Conservation (phyloP, 176 grass and related monocot species). For the Tuctoria greenei region DNA sequence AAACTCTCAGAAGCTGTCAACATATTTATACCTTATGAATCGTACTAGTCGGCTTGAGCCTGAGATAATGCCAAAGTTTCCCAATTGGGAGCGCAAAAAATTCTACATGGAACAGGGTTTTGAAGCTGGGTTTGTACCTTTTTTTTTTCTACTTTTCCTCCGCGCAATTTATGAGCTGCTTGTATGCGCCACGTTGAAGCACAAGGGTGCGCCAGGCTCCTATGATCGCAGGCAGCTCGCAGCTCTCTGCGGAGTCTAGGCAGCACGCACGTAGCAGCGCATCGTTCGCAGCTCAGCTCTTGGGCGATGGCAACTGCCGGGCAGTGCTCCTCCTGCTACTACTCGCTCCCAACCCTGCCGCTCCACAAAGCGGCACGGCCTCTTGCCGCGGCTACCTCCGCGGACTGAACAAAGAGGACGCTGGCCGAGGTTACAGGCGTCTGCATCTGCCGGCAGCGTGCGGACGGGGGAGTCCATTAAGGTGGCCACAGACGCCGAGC, state of each 20-base stretch:
- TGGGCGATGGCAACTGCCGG: slow-evolving; percentile 13
- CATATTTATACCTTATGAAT: neutral
- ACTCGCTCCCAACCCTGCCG: slow-evolving; percentile 11
- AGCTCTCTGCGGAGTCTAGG: neutral
- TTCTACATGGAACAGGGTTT: too few relatives aligned
- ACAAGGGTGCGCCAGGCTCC: neutral
- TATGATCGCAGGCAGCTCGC: neutral
- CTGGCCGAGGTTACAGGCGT: slow-evolving; percentile 18
- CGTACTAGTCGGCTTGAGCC: neutral
- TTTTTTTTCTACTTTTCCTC: neutral
- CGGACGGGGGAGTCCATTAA: slow-evolving; percentile 42
- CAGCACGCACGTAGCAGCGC: too few relatives aligned
- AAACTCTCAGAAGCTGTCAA: neutral
- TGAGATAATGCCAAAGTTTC: neutral
- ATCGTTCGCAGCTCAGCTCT: neutral
- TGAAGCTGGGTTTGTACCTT: neutral
- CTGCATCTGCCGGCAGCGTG: neutral
- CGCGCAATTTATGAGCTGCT: neutral
- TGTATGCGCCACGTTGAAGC: slow-evolving; percentile 29
- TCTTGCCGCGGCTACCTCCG: neutral
- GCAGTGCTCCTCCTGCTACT: slow-evolving; percentile 4
- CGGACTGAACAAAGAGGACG: neutral
- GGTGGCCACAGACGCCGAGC: slow-evolving; percentile 60
- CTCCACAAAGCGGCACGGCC: neutral
- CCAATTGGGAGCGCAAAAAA: neutral